Conservation (phyloP, 371 early-diverging fungal genomes). For the Mortierella sp. region DNA sequence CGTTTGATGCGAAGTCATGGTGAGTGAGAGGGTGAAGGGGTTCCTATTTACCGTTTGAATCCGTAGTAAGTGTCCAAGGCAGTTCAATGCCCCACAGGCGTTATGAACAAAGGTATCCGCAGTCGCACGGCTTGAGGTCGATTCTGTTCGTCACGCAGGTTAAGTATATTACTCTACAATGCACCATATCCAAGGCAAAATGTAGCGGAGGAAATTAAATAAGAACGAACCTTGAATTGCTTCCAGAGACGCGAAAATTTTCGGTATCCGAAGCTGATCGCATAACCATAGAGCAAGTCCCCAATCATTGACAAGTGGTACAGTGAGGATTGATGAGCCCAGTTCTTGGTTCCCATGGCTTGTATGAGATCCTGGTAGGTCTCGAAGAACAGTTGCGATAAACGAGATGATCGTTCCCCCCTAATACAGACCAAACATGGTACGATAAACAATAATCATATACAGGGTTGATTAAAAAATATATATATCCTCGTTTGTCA, state of each 20-base stretch:
- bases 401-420: not conserved
- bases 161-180: not conserved
- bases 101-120: conserved; percentile 20
- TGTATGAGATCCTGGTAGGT: not conserved
- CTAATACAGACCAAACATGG: too few species aligned
- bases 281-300: conserved; percentile 31
- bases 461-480: too few species aligned
- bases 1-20: too few species aligned
- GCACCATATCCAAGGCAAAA: too few species aligned
- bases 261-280: conserved; percentile 41
- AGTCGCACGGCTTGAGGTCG: not conserved
- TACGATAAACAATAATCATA: too few species aligned
- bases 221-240: conserved; percentile 21
- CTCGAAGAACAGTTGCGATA: not conserved
- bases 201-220: too few species aligned
- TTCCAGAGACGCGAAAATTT: conserved; percentile 8
- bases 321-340: not conserved
- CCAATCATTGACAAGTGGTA: conserved; percentile 26
- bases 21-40: too few species aligned
- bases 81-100: conserved; percentile 8
- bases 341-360: not conserved
- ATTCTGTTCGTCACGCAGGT: conserved; percentile 10
- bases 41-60: conserved; percentile 38
- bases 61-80: conserved; percentile 20
- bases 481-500: too few species aligned